Percentiles rank a stretch among this genome's conserved stretches.
Evolutionary conservation across 225 moss, liverwort and hornwort species (phyloP).

Genomic region (Neckera pumila): DNA sequence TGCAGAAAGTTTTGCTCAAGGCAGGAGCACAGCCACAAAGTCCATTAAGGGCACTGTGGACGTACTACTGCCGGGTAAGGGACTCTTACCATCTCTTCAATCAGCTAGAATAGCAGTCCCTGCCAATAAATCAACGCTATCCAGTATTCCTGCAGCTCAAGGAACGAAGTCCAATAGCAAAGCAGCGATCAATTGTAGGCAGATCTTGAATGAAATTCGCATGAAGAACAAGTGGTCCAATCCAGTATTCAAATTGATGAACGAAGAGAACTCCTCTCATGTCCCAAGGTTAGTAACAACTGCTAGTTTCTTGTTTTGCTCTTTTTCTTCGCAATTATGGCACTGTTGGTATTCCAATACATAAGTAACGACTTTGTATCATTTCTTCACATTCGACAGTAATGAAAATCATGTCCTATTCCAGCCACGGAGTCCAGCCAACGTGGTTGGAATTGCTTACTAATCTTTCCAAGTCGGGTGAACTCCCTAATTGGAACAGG

Average conservation of each 20-base stretch:
- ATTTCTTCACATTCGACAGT: background rate
- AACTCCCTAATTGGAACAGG: background rate
- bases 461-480: background rate
- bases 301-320: background rate
- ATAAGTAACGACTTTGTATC: background rate
- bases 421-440: background rate
- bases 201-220: slow-evolving; percentile 29
- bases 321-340: background rate
- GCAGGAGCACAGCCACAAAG: background rate
- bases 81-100: background rate
- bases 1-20: slow-evolving; percentile 8
- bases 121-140: background rate
- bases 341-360: background rate
- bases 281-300: slow-evolving; percentile 10
- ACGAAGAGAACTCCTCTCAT: slow-evolving; percentile 9
- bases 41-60: background rate
- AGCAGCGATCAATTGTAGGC: slow-evolving; percentile 20
- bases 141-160: background rate
- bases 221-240: slow-evolving; percentile 35
- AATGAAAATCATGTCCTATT: background rate
- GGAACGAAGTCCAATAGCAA: background rate
- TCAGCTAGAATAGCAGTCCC: background rate
- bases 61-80: background rate
- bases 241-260: slow-evolving; percentile 17
- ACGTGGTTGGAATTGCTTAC: background rate